Evolutionary conservation across 202 grass and related monocot species (phyloP).

Genomic region (Setaria italica): DNA sequence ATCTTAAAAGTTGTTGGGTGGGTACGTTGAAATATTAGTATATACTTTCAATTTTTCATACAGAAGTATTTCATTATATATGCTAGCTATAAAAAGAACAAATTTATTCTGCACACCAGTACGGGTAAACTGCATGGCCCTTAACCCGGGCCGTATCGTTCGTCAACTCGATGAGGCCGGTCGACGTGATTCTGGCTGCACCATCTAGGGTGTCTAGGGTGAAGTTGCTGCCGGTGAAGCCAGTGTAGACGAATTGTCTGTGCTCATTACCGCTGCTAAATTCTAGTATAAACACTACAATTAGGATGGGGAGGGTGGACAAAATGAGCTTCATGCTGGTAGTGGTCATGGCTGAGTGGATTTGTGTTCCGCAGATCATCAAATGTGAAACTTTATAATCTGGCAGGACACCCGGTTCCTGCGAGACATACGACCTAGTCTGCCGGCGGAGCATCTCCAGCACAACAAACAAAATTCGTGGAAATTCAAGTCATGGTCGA

Average conservation of each 20-base stretch:
- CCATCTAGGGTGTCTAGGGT: constrained; percentile 50
- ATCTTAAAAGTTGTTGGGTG: too few relatives aligned
- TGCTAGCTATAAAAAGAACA: too few relatives aligned
- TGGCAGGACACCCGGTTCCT: not conserved
- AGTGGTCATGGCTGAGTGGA: constrained; percentile 11
- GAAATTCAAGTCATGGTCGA: not conserved
- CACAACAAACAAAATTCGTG: not conserved
- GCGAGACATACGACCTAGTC: not conserved
- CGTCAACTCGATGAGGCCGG: constrained; percentile 47
- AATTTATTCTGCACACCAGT: too few relatives aligned
- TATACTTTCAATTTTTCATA: too few relatives aligned
- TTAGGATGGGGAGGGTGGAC: not conserved
- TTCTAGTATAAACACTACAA: not conserved
- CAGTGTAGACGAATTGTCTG: constrained; percentile 43
- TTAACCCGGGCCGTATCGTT: constrained; percentile 28
- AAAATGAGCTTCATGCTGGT: not conserved
- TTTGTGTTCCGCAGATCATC: not conserved
- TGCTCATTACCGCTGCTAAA: not conserved
- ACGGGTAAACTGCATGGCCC: constrained; percentile 45
- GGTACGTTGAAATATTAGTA: too few relatives aligned
- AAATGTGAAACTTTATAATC: not conserved
- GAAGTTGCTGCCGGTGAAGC: constrained; percentile 47
- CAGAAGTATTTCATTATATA: too few relatives aligned
- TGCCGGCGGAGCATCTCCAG: not conserved
- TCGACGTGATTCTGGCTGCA: constrained; percentile 35